Conservation (phyloP, 768 basidiomycete species). For the Mycena leptocephala region DNA sequence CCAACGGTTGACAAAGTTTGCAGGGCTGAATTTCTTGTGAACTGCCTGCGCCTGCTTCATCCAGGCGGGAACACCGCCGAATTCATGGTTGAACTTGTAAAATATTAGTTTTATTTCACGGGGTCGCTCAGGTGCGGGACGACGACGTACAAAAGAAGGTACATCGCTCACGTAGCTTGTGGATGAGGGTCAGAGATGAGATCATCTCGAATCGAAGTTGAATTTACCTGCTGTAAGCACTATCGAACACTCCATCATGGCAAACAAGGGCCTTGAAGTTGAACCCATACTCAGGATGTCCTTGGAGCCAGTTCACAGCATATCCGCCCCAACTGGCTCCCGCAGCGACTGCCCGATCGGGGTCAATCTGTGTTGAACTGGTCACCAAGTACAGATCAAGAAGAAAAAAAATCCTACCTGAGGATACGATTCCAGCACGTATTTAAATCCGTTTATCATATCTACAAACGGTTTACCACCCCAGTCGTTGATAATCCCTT, state of each 20-base stretch:
- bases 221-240: constrained; percentile 73
- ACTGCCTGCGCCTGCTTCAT: too few species aligned
- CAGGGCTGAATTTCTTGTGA: constrained; percentile 91
- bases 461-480: constrained; percentile 91
- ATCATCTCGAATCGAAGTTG: too few species aligned
- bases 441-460: constrained; percentile 81
- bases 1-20: constrained; percentile 89
- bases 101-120: too few species aligned
- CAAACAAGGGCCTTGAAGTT: constrained; percentile 93
- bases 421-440: constrained; percentile 77
- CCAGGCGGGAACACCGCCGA: too few species aligned
- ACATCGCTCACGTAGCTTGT: constrained; percentile 82
- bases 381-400: not conserved
- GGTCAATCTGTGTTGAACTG: constrained; percentile 68
- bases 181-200: too few species aligned
- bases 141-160: constrained; percentile 83
- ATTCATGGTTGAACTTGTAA: constrained; percentile 86
- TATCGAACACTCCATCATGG: constrained; percentile 94
- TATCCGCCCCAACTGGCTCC: constrained; percentile 93
- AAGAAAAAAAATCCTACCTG: constrained; percentile 61
- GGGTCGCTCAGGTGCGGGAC: too few species aligned
- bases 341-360: constrained; percentile 81
- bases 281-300: constrained; percentile 91
- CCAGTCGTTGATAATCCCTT: constrained; percentile 87
- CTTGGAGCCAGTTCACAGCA: constrained; percentile 96